These are phyloP conservation scores for Aspergillus haitiensis DNA, from an alignment of 495 filamentous ascomycete species.

Conservation along the genomic window DNA sequence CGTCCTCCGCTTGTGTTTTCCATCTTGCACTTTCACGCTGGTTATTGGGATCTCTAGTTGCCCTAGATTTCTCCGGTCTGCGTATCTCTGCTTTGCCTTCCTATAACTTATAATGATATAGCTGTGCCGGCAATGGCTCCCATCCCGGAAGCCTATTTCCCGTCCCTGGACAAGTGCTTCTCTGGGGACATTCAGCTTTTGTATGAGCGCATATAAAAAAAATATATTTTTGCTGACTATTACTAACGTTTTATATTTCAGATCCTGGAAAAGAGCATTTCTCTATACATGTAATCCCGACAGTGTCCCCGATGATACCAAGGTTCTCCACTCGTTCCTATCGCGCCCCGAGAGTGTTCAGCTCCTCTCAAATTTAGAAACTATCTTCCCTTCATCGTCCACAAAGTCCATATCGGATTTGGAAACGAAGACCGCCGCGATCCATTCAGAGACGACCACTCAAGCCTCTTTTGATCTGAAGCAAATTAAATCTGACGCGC, in stretches of 20 bases:
- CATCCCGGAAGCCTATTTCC: constrained; percentile 58
- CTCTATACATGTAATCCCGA: constrained; percentile 59
- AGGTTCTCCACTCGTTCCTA: constrained; percentile 61
- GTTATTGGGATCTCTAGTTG: constrained; percentile 15
- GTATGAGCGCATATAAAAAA: constrained; percentile 39
- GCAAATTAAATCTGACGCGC: constrained; percentile 79
- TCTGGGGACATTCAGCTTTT: constrained; percentile 58
- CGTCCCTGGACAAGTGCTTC: constrained; percentile 64
- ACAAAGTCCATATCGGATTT: constrained; percentile 68
- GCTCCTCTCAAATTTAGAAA: constrained; percentile 63
- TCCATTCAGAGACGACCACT: constrained; percentile 72
- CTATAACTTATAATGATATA: constrained; percentile 52
- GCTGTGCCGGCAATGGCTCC: constrained; percentile 69
- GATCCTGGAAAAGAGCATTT: constrained; percentile 77
- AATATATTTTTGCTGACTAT: not conserved
- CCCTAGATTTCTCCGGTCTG: constrained; percentile 12
- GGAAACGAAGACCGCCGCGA: constrained; percentile 86
- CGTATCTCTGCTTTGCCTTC: constrained; percentile 17
- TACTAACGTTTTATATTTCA: constrained; percentile 32
- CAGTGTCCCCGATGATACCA: constrained; percentile 45
- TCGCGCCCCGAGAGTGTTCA: constrained; percentile 63
- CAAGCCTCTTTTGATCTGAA: constrained; percentile 71
- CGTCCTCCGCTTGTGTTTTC: constrained; percentile 24
- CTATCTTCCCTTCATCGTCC: constrained; percentile 59
- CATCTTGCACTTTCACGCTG: constrained; percentile 13